Conservation (phyloP, 2,329 filamentous ascomycete genomes). For the Pyrenochaeta sp. region DNA sequence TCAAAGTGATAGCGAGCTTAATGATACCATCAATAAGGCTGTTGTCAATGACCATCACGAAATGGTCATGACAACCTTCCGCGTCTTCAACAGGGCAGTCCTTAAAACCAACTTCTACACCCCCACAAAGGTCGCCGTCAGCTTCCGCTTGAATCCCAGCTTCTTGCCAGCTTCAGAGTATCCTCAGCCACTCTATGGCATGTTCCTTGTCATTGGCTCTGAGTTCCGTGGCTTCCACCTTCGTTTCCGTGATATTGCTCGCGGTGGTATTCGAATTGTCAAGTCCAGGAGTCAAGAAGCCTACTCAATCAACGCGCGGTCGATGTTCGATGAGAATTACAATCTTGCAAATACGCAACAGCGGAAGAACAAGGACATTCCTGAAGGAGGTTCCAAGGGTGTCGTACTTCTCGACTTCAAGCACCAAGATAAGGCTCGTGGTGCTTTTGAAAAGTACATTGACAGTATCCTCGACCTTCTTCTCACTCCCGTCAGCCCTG, state of each 20-base stretch:
- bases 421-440: slow-evolving; percentile 89
- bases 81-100: slow-evolving; percentile 90
- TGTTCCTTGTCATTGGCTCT: slow-evolving; percentile 98
- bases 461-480: slow-evolving; percentile 97
- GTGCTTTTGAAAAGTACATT: slow-evolving; percentile 99
- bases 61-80: slow-evolving; percentile 97
- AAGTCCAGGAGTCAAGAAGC: slow-evolving; percentile 97
- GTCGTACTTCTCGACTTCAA: slow-evolving; percentile 93
- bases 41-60: slow-evolving; percentile 86
- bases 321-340: slow-evolving; percentile 98
- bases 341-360: slow-evolving; percentile 98
- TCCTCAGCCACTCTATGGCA: slow-evolving; percentile 90
- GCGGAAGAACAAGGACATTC: slow-evolving; percentile 99
- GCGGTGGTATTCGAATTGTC: slow-evolving; percentile 97
- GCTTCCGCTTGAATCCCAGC: slow-evolving; percentile 87
- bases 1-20: slow-evolving; percentile 47
- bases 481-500: slow-evolving; percentile 85
- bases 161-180: slow-evolving; percentile 95
- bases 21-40: slow-evolving; percentile 49
- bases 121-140: slow-evolving; percentile 95
- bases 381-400: slow-evolving; percentile 96
- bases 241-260: slow-evolving; percentile 94
- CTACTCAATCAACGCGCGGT: slow-evolving; percentile 94
- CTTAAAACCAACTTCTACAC: slow-evolving; percentile 99
- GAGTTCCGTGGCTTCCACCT: slow-evolving; percentile 98